Evolutionary conservation across 352 stramenopile species (phyloP), one percentile per base, ranked within the genome.

Genomic region (Globisporangium cederbergense): DNA sequence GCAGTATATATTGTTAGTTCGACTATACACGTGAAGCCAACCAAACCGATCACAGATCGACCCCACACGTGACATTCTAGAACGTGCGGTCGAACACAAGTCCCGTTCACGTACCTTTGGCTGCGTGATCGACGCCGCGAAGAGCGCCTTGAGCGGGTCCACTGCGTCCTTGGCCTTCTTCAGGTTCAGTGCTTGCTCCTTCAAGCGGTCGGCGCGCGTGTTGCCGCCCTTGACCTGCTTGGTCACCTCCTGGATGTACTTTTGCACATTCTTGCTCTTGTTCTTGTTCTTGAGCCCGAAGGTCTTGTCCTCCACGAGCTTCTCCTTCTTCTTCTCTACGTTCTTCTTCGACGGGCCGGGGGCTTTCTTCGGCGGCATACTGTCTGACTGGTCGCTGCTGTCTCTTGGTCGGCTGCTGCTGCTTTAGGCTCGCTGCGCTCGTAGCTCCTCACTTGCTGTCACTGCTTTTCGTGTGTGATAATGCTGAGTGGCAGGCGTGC

Each of bases 201-300:
- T 93, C 45, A 91, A 66, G 47, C 87, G 81, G 55, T 96, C 82
- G 60, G 84, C 83, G 62, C 84, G 82, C 58, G 86, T 84, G 59
- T 84, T 94, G 59, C 42, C 77, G 53, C 87, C 88, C 74, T 93
- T 96, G 56, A 94, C 88, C 71, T 97, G 87, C 66, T 97, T 96
- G 46, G 88, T 90, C 50, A 96, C 88, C 59, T 94, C 79, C 74
- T 94, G 77, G 56, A 98, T 91, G 75, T 94, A 97, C 72, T 96
- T 88, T 72, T 98, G 93, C 56, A 98, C 95, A 68, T 97, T 97
- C 66, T 97, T 98, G 71, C 79, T 96, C 81, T 99, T 99, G 77
- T 99, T 99, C 76, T 99, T 99, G 85, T 99, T 99, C 81, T 99
- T 99, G 28, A 99, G 81, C 30, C 98, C 98, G 69, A 99, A 99